These are phyloP conservation scores for Hymenochaete sp. DNA, from an alignment of 1,284 basidiomycete species.

Conservation along the genomic window DNA sequence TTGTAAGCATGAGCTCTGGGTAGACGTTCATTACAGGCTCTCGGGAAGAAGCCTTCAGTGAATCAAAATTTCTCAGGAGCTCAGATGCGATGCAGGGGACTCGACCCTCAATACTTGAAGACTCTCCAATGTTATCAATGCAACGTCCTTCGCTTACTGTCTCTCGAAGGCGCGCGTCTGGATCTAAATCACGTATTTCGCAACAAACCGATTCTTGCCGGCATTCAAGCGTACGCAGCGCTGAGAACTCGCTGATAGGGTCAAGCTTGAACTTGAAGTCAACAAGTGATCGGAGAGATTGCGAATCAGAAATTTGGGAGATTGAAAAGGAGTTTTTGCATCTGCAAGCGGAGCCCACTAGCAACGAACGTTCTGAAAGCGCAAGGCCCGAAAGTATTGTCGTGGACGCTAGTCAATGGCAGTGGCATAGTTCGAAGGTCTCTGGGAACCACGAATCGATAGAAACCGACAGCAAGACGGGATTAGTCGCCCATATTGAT, in stretches of 20 bases:
- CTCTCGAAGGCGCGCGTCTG: too few species aligned
- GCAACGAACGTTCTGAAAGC: slow-evolving; percentile 13
- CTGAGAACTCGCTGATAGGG: too few species aligned
- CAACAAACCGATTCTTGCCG: too few species aligned
- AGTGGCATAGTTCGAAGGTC: slow-evolving; percentile 21
- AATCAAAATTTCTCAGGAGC: slow-evolving; percentile 43
- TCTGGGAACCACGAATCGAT: slow-evolving; percentile 19
- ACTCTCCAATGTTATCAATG: too few species aligned
- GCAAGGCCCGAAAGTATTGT: slow-evolving; percentile 22
- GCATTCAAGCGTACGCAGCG: too few species aligned
- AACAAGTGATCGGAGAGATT: too few species aligned
- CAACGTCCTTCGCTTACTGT: too few species aligned
- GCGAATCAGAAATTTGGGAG: slow-evolving; percentile 54
- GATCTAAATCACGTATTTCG: too few species aligned
- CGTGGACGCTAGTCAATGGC: slow-evolving; percentile 21
- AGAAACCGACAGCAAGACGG: not conserved
- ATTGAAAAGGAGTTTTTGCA: slow-evolving; percentile 42
- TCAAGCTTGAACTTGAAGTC: too few species aligned
- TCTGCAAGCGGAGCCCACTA: slow-evolving; percentile 17
- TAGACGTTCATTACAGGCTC: too few species aligned
- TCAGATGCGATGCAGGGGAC: too few species aligned
- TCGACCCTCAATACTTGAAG: too few species aligned
- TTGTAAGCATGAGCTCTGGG: not conserved
- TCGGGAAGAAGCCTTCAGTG: slow-evolving; percentile 50
- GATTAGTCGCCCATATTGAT: not conserved